Conservation (phyloP, 345 rosid species). For the Combretum micranthum region DNA sequence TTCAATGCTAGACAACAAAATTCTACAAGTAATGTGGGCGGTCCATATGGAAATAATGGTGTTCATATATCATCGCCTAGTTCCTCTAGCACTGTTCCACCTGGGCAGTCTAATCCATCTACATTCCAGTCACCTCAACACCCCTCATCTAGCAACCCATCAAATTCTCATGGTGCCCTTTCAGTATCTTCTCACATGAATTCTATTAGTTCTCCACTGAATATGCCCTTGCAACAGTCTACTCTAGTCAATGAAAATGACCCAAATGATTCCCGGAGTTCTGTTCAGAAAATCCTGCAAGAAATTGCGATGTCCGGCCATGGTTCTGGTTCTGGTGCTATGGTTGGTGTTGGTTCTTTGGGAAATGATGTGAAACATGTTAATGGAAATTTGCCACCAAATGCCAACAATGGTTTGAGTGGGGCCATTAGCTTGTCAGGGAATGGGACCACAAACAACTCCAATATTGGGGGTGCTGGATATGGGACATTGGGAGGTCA, state of each 20-base stretch:
- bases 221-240: slow-evolving; percentile 48
- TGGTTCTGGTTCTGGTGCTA: slow-evolving; percentile 38
- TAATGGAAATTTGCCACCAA: slow-evolving; percentile 41
- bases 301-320: slow-evolving; percentile 69
- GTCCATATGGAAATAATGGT: slow-evolving; percentile 73
- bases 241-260: slow-evolving; percentile 51
- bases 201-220: slow-evolving; percentile 52
- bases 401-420: slow-evolving; percentile 35
- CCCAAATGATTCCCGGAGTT: slow-evolving; percentile 57
- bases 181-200: slow-evolving; percentile 49
- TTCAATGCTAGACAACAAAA: slow-evolving; percentile 79
- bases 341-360: slow-evolving; percentile 48
- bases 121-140: slow-evolving; percentile 72
- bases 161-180: slow-evolving; percentile 45
- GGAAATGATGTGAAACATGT: slow-evolving; percentile 50
- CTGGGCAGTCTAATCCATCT: slow-evolving; percentile 48
- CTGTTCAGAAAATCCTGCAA: slow-evolving; percentile 84
- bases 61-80: slow-evolving; percentile 77
- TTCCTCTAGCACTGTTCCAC: slow-evolving; percentile 64
- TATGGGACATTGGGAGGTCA: slow-evolving; percentile 26
- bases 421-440: slow-evolving; percentile 41
- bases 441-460: slow-evolving; percentile 35
- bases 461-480: slow-evolving; percentile 28
- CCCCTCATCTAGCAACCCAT: slow-evolving; percentile 44
- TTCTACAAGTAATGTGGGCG: slow-evolving; percentile 47